Evolutionary conservation across 2,329 filamentous ascomycete species (phyloP), one percentile per base, ranked within the genome.

Genomic region (Aspergillus glaucus): DNA sequence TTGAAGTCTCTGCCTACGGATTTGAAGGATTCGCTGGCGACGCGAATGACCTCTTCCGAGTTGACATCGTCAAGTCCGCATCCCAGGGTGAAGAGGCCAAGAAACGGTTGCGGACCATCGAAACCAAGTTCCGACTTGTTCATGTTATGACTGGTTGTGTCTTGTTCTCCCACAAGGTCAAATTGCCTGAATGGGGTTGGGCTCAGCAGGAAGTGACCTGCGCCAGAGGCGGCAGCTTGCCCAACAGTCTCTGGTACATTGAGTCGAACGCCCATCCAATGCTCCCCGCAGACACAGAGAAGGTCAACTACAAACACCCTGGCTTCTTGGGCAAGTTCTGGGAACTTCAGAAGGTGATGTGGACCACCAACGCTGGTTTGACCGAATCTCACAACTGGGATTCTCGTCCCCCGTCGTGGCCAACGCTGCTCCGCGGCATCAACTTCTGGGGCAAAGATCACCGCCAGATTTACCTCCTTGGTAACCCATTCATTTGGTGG

Each of bases 191-290:
- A 2, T 98, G 93, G 93, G 93, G 88, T 43, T 98, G 86, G 46
- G 93, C 97, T 69, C 93, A 98, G 70, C 93, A 98, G 69, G 93
- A 98, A 71, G 93, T 98, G n/a, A 97, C 92, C 17, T 98, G 93
- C 65, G 93, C 93, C 6, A 86, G 85, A 59, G 86, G 88, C 43
- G 93, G 90, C 59, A 95, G 90, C 53, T 75, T 96, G 34, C 93
- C 93, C 48, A 98, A 98, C 79, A 95, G 90, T 62, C 74, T 98
- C 58, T 98, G 93, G 93, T 97, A 96, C 63, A 77, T 98, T 54
- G 93, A 98, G 72, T 82, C 82, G 57, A 98, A 98, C 68, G 79
- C 85, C 52, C 93, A 97, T 63, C 87, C 90, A 9, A 75, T 81
- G 62, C 80, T 96, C 46, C 81, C 82, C 19, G 77, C 79, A 2